Evolutionary conservation across 106 monocot species (phyloP).

Genomic region (Apostasia ramifera): DNA sequence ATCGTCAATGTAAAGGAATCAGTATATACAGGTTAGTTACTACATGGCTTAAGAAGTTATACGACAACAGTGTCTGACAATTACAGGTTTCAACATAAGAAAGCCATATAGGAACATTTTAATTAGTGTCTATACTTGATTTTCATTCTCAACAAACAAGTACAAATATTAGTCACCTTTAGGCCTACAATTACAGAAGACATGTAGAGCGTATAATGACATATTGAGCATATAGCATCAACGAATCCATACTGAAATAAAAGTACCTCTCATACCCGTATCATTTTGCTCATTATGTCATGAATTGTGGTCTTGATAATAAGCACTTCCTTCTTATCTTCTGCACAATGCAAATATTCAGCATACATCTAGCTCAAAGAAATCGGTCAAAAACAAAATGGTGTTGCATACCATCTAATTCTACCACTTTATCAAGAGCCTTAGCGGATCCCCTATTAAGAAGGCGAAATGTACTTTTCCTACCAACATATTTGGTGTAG

Average conservation of each 20-base stretch:
- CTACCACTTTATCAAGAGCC: slow-evolving; percentile 96
- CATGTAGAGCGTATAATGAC: too few relatives aligned
- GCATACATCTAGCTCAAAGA: slow-evolving; percentile 1
- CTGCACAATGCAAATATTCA: slow-evolving; percentile 25
- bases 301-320: slow-evolving; percentile 97
- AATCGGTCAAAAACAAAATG: slow-evolving; percentile 7
- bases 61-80: too few relatives aligned
- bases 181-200: too few relatives aligned
- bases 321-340: slow-evolving; percentile 60
- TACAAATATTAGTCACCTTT: too few relatives aligned
- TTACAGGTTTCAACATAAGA: too few relatives aligned
- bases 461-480: slow-evolving; percentile 91
- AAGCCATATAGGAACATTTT: too few relatives aligned
- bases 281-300: slow-evolving; percentile 98
- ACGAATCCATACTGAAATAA: neutral
- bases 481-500: slow-evolving; percentile 81
- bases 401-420: slow-evolving; percentile 74
- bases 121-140: too few relatives aligned
- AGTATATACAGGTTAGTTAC: too few relatives aligned
- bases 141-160: too few relatives aligned
- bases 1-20: too few relatives aligned
- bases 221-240: too few relatives aligned
- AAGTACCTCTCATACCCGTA: slow-evolving; percentile 35
- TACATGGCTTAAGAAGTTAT: too few relatives aligned
- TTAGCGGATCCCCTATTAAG: slow-evolving; percentile 99